Percentiles rank a stretch among this genome's conserved stretches.
Evolutionary conservation across 352 stramenopile genomes (phyloP).

Genomic region (Globisporangium uncinulatum): DNA sequence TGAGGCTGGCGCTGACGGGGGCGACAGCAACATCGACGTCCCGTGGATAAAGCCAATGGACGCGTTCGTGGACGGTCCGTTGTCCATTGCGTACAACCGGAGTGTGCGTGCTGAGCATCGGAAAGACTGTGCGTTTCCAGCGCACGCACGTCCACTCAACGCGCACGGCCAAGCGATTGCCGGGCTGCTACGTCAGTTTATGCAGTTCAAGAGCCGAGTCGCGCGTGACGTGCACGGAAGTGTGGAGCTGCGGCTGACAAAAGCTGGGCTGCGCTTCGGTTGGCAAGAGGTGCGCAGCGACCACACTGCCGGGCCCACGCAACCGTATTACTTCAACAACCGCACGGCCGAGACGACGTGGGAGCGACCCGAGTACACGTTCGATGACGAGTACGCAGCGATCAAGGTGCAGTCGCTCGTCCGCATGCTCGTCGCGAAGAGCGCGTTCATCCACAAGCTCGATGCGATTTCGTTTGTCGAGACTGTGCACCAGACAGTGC

Average conservation of each 20-base stretch:
- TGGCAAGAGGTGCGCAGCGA: constrained; percentile 38
- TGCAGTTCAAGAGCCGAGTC: constrained; percentile 22
- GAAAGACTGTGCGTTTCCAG: constrained; percentile 45
- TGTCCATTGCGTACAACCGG: constrained; percentile 37
- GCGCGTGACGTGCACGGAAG: constrained; percentile 10
- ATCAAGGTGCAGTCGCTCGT: constrained; percentile 58
- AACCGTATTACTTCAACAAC: constrained; percentile 45
- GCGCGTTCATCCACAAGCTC: constrained; percentile 20
- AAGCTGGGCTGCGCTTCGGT: constrained; percentile 53
- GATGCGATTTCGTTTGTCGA: constrained; percentile 39
- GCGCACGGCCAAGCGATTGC: constrained; percentile 38
- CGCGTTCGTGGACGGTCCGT: constrained; percentile 8
- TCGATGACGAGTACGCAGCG: constrained; percentile 61
- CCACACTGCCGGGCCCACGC: neutral
- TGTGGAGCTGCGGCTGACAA: constrained; percentile 40
- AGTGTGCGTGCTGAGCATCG: constrained; percentile 46
- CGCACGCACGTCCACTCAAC: constrained; percentile 41
- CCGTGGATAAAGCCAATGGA: constrained; percentile 12
- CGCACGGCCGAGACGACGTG: constrained; percentile 38
- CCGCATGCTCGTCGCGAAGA: constrained; percentile 38
- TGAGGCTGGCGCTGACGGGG: neutral
- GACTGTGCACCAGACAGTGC: constrained; percentile 20
- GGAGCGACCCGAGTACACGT: constrained; percentile 57
- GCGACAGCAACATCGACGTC: neutral
- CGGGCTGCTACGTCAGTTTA: constrained; percentile 33